Percentiles rank a stretch among this genome's conserved stretches.
These are phyloP conservation scores for Dillenia turbinata DNA, from an alignment of 164 flowering plant genomes.

Conservation along the genomic window DNA sequence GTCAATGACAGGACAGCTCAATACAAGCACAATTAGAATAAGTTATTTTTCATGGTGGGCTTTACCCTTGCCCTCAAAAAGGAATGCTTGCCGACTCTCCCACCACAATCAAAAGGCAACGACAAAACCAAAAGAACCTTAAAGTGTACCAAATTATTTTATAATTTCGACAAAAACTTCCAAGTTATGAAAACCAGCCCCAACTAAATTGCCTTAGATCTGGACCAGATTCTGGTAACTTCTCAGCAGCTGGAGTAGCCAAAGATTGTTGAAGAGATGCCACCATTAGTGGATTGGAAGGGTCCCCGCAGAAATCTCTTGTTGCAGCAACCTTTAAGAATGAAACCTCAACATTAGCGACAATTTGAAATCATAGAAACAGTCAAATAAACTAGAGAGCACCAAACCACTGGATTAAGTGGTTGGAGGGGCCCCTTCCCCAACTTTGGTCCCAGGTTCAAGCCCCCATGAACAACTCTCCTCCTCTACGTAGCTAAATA, in stretches of 20 bases:
- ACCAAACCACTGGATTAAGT: background rate
- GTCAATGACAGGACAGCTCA: background rate
- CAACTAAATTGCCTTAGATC: constrained; percentile 41
- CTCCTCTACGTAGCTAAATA: too few species aligned
- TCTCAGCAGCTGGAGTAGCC: constrained; percentile 12
- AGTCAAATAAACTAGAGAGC: background rate
- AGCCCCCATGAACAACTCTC: too few species aligned
- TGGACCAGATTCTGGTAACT: constrained; percentile 24
- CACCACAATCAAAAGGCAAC: constrained; percentile 8
- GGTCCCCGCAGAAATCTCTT: constrained; percentile 45
- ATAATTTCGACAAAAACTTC: constrained; percentile 75
- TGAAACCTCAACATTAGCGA: background rate
- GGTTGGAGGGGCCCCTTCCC: too few species aligned
- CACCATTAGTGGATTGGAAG: constrained; percentile 69
- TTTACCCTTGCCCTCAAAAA: too few species aligned
- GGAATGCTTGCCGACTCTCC: constrained; percentile 18
- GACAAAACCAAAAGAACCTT: too few species aligned
- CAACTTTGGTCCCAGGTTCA: too few species aligned
- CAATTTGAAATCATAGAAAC: background rate
- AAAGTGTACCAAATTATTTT: too few species aligned
- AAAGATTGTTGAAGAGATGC: constrained; percentile 47
- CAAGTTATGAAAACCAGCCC: constrained; percentile 58
- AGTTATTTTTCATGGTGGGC: background rate
- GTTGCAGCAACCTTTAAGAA: constrained; percentile 58
- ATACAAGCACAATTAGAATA: too few species aligned